Evolutionary conservation across 768 basidiomycete genomes (phyloP).

Genomic region (Leccinum imitatum): DNA sequence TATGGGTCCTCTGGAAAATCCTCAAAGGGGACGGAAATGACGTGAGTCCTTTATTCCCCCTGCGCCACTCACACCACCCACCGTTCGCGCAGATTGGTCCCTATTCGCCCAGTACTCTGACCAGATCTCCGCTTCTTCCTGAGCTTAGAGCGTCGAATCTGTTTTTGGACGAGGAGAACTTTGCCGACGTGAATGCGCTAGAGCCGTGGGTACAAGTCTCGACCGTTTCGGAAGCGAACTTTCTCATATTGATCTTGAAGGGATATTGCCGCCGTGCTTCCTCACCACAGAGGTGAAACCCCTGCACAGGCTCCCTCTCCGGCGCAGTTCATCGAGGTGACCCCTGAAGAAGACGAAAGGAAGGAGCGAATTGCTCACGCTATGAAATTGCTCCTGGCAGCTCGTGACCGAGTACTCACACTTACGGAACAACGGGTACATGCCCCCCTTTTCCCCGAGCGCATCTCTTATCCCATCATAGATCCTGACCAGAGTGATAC

Average conservation of each 20-base stretch:
- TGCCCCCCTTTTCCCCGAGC: background rate
- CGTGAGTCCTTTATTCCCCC: conserved; percentile 37
- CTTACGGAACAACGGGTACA: conserved; percentile 72
- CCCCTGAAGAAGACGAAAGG: conserved; percentile 52
- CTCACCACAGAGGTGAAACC: conserved; percentile 8
- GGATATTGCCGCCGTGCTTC: conserved; percentile 8
- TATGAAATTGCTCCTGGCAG: conserved; percentile 66
- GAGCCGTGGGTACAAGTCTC: conserved; percentile 41
- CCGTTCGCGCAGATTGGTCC: conserved; percentile 63
- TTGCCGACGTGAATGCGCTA: conserved; percentile 42
- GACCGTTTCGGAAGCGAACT: background rate
- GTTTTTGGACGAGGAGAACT: conserved; percentile 62
- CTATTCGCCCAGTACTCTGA: conserved; percentile 73
- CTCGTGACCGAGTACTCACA: conserved; percentile 69
- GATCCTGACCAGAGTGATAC: conserved; percentile 53
- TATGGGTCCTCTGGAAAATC: conserved; percentile 88
- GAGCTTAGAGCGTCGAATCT: conserved; percentile 74
- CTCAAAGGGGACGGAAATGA: conserved; percentile 80
- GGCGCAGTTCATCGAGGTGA: conserved; percentile 25
- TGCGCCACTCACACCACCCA: conserved; percentile 5
- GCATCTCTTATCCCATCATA: conserved; percentile 23
- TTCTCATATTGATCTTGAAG: conserved; percentile 23
- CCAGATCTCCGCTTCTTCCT: conserved; percentile 71
- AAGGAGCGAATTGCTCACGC: conserved; percentile 61
- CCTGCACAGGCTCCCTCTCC: conserved; percentile 4